Percentiles rank a stretch among this genome's conserved stretches.
phyloP scores from a whole-genome alignment of 1,139 yeast genomes.

The Waltiozyma sp. region DNA sequence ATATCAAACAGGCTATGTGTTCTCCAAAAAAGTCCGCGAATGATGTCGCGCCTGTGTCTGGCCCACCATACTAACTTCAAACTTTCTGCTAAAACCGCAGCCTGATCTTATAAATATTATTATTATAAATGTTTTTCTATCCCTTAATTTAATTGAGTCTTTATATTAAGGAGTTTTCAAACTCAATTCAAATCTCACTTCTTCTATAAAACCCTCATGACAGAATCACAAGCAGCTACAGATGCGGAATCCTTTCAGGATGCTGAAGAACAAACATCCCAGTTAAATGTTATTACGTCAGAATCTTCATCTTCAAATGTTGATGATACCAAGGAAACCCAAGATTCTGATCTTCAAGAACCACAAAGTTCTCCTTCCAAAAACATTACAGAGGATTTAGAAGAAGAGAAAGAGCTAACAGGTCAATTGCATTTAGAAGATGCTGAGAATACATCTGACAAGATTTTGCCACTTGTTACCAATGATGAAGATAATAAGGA shows the following conservation, averaged over 20 bases:
- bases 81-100: neutral
- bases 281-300: neutral
- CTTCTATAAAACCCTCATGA: no score
- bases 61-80: neutral
- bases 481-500: no score
- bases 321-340: neutral
- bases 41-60: neutral
- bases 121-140: no score
- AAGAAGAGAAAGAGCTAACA: neutral
- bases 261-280: conserved; percentile 1
- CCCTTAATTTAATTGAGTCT: no score
- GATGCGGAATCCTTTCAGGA: conserved; percentile 3
- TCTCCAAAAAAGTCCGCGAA: no score
- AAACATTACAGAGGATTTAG: neutral
- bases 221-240: neutral
- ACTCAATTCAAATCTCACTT: no score
- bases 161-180: no score
- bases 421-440: neutral
- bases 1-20: no score
- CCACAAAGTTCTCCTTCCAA: conserved; percentile 1
- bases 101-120: no score
- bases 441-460: neutral
- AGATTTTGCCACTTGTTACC: neutral
- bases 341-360: neutral
- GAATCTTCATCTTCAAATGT: neutral